A percentile compares a stretch with the other conserved stretches of the same genome.
Conservation (phyloP, 1,284 basidiomycete species). For the Malassezia slooffiae region DNA sequence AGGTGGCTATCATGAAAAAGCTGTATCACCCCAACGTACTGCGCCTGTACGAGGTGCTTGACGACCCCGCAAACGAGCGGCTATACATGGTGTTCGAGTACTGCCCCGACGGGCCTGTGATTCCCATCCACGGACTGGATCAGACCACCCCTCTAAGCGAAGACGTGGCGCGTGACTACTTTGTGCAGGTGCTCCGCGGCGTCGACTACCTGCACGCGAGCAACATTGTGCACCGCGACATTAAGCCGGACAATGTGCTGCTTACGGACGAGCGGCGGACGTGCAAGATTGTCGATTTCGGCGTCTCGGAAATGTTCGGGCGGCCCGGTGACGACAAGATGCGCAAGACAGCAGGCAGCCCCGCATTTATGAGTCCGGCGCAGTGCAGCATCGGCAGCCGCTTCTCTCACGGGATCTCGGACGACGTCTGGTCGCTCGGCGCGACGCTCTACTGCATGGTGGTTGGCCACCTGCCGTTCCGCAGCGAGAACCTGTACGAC, state of each 20-base stretch:
- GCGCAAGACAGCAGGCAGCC: slow-evolving; percentile 50
- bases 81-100: slow-evolving; percentile 50
- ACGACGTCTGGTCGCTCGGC: slow-evolving; percentile 54
- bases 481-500: slow-evolving; percentile 50
- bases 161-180: slow-evolving; percentile 49
- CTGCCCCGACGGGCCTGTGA: slow-evolving; percentile 50
- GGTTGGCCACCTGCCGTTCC: slow-evolving; percentile 52
- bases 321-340: slow-evolving; percentile 49
- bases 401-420: slow-evolving; percentile 49
- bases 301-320: slow-evolving; percentile 53
- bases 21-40: slow-evolving; percentile 49
- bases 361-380: slow-evolving; percentile 55
- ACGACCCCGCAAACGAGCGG: slow-evolving; percentile 51
- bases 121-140: slow-evolving; percentile 47
- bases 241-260: slow-evolving; percentile 54
- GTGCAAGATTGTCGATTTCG: slow-evolving; percentile 55
- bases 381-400: slow-evolving; percentile 34
- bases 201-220: slow-evolving; percentile 53
- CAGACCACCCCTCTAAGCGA: slow-evolving; percentile 37
- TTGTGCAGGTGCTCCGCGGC: slow-evolving; percentile 52
- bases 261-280: slow-evolving; percentile 49
- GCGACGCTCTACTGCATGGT: slow-evolving; percentile 54
- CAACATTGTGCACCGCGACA: slow-evolving; percentile 52
- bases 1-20: slow-evolving; percentile 41
- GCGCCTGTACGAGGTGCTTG: slow-evolving; percentile 53